Evolutionary conservation across 495 filamentous ascomycete species (phyloP), one percentile per base, ranked within the genome.

Genomic region (Neurospora sp.): DNA sequence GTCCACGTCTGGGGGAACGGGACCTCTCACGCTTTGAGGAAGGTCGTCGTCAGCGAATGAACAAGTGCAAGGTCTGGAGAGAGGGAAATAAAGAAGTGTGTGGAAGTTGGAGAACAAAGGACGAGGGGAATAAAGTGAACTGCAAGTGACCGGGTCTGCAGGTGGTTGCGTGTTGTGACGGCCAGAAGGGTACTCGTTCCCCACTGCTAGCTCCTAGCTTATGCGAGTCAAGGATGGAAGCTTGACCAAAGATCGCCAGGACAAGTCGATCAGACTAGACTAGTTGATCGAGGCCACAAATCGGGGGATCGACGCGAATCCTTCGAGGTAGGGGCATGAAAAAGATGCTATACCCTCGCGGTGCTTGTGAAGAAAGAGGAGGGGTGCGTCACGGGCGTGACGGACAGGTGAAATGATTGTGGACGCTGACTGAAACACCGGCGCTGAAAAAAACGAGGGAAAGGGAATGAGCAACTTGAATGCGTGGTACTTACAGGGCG

Each of bases 1-100:
- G 85, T 76, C 93, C 93, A 84, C 94, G 92, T 82, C 94, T 90
- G 77, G 94, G 94, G 74, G 93, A 96, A 82, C 94, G 93, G 83
- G 94, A 96, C 83, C 96, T 92, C 89, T 97, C 94, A 83, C 95
- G 94, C 93, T 97, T 88, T 72, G 78, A 80, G 47, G 68, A 65
- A 35, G 47, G 53, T 65, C 27, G 53, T 73, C 75, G 80, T 87
- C 78, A 86, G 86, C 79, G 75, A 80, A 59, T 78, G 74, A 72
- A 44, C 39, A 35, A 61, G 14, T 61, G 53, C 22, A 61, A 68
- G 45, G 16, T 8, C 31, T 70, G 45, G 8, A 14, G 37, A 37
- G 27, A 37, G 22, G 47, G 14, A 65, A 3, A 37, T 7, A 65
- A 65, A 65, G 35, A 65, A 65, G 12, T 41, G 68, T 45, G 9